A percentile compares a stretch with the other conserved stretches of the same genome.
Conservation (phyloP, 305 asterid genomes). For the Fraxinus sp. region DNA sequence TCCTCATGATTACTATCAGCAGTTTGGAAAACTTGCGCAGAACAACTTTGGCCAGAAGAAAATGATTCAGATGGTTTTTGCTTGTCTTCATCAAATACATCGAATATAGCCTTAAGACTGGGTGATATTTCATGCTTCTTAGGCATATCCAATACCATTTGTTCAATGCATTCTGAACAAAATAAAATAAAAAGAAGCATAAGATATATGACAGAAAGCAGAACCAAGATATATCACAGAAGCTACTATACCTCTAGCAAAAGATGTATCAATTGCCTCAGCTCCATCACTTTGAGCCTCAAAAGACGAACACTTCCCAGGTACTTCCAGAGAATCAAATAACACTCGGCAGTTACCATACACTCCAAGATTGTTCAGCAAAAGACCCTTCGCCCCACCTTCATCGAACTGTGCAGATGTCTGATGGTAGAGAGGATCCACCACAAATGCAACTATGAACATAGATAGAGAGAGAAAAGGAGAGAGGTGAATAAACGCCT, state of each 20-base stretch:
- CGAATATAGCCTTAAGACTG: slow-evolving; percentile 62
- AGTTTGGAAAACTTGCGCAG: slow-evolving; percentile 44
- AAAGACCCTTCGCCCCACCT: slow-evolving; percentile 97
- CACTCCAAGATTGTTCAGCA: slow-evolving; percentile 92
- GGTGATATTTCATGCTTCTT: slow-evolving; percentile 74
- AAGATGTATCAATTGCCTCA: slow-evolving; percentile 66
- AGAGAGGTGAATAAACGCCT: background rate
- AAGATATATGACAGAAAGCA: background rate
- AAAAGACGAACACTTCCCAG: slow-evolving; percentile 61
- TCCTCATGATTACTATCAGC: slow-evolving; percentile 35
- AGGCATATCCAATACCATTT: slow-evolving; percentile 64
- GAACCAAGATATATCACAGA: slow-evolving; percentile 17
- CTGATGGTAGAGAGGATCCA: slow-evolving; percentile 99
- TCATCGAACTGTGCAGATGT: slow-evolving; percentile 98
- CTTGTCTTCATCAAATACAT: slow-evolving; percentile 64
- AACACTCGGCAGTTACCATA: slow-evolving; percentile 86
- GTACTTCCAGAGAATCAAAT: slow-evolving; percentile 88
- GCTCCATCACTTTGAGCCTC: slow-evolving; percentile 34
- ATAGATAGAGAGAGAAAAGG: background rate
- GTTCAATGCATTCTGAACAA: slow-evolving; percentile 62
- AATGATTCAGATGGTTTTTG: slow-evolving; percentile 53
- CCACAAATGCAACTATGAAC: slow-evolving; percentile 72
- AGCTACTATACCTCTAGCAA: slow-evolving; percentile 67
- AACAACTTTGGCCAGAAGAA: slow-evolving; percentile 42
- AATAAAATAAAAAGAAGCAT: slow-evolving; percentile 20